Evolutionary conservation across 2,329 filamentous ascomycete species (phyloP), one percentile per base, ranked within the genome.

Genomic region (Clarireedia hainanense): DNA sequence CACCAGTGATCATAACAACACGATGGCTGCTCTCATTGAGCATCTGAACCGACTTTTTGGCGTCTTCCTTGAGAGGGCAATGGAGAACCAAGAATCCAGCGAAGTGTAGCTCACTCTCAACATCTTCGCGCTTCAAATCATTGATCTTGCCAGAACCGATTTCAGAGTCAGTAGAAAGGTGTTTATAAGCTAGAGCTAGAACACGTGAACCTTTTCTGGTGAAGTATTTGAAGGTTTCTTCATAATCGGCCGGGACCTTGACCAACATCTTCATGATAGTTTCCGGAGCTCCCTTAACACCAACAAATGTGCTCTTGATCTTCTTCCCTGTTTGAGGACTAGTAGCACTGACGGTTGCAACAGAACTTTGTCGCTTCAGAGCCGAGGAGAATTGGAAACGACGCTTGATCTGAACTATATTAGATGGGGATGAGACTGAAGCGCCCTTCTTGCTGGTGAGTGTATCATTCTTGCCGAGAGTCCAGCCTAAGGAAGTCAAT

Each of bases 181-280:
- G 91, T 76, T 96, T 96, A 77, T 95, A 97, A 39, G 88, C 94
- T 43, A 99, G 81, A 48, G 92, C 90, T 39, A 99, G 80, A 14
- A 99, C 94, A 76, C 94, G 88, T 45, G 91, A 95, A 64, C 94
- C 94, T 65, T 95, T 95, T 61, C 94, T 84, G 54, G 92, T 97
- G 68, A 97, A 99, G 74, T 96, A 90, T 73, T 97, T 99, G 81
- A 85, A 99, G 0, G 94, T 99, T 74, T 97, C 94, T 70, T 99
- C 94, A 67, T 99, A 99, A 69, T 95, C 84, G 1, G 83, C 78
- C 6, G 94, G 94, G 9, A 90, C 81, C 36, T 86, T 80, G 37
- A 89, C 80, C 59, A 99, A 79, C 88, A 96, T 96, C 69, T 88
- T 91, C 72, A 89, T 85, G 66, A 99, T 96, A 0, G 94, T 99